Percentiles rank a stretch among this genome's conserved stretches.
Evolutionary conservation across 2,329 filamentous ascomycete species (phyloP).

Genomic region (Gyromitra esculenta): DNA sequence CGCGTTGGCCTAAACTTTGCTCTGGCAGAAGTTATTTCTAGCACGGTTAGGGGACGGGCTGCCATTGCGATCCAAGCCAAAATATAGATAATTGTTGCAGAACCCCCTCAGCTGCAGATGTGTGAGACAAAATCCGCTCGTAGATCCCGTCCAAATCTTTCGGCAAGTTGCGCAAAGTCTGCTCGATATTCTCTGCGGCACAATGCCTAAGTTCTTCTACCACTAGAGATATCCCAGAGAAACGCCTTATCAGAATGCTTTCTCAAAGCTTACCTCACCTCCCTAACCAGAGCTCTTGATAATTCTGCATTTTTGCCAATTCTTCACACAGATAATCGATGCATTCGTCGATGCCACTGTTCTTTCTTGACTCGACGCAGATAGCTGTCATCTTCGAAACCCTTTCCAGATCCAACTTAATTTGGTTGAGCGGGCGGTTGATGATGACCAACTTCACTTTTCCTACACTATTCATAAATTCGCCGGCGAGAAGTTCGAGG

Average conservation of each 20-base stretch:
- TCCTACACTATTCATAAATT: not conserved
- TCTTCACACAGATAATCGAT: slow-evolving; percentile 6
- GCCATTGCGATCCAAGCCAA: slow-evolving; percentile 2
- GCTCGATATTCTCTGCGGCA: not conserved
- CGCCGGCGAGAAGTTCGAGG: not conserved
- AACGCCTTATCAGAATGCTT: not conserved
- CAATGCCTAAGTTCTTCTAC: not conserved
- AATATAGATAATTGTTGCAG: not conserved
- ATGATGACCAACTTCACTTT: slow-evolving; percentile 6
- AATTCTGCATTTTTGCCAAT: not conserved
- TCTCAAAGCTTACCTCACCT: not conserved
- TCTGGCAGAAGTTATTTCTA: not conserved
- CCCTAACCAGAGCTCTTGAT: not conserved
- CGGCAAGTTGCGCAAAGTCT: not conserved
- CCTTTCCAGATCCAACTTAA: not conserved
- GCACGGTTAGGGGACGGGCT: not conserved
- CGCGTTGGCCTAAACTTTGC: not conserved
- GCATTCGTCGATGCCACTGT: slow-evolving; percentile 3
- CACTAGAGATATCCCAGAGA: slow-evolving; percentile 9
- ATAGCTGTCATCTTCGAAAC: not conserved
- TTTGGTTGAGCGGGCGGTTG: not conserved
- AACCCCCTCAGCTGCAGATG: too few relatives aligned
- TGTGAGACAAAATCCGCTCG: slow-evolving; percentile 4
- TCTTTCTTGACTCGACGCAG: not conserved
- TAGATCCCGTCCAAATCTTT: not conserved